phyloP scores from a whole-genome alignment of 257 asterid species.

The Anisodus acutangulus region DNA sequence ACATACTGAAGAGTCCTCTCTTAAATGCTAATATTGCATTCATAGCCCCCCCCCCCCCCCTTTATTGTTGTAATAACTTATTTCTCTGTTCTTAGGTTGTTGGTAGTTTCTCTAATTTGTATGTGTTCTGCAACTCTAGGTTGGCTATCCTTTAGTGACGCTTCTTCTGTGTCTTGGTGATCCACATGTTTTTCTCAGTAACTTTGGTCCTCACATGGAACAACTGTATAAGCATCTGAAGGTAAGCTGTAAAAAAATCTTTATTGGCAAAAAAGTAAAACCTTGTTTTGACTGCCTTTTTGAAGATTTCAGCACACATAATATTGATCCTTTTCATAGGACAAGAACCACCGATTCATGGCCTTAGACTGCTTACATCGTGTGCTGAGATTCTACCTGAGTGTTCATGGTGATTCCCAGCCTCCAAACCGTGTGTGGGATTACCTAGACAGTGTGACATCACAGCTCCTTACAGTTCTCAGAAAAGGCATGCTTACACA shows the following conservation, averaged over 20 bases:
- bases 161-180: conserved; percentile 98
- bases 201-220: conserved; percentile 96
- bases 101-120: conserved; percentile 28
- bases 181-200: conserved; percentile 81
- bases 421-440: conserved; percentile 98
- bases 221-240: conserved; percentile 93
- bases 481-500: conserved; percentile 96
- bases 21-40: not conserved
- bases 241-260: conserved; percentile 44
- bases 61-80: not conserved
- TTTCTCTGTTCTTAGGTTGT: conserved; percentile 21
- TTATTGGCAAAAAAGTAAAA: not conserved
- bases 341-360: conserved; percentile 98
- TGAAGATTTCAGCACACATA: conserved; percentile 26
- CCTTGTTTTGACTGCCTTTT: not conserved
- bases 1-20: conserved; percentile 20
- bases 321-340: conserved; percentile 57
- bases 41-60: not conserved
- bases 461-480: conserved; percentile 90
- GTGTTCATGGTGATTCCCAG: conserved; percentile 92
- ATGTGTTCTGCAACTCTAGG: conserved; percentile 48
- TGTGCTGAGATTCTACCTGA: conserved; percentile 89
- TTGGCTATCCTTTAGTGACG: conserved; percentile 96
- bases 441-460: conserved; percentile 95
- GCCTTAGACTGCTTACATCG: conserved; percentile 98